Evolutionary conservation across 2,329 filamentous ascomycete species (phyloP).

Genomic region (Juglanconis oblonga): DNA sequence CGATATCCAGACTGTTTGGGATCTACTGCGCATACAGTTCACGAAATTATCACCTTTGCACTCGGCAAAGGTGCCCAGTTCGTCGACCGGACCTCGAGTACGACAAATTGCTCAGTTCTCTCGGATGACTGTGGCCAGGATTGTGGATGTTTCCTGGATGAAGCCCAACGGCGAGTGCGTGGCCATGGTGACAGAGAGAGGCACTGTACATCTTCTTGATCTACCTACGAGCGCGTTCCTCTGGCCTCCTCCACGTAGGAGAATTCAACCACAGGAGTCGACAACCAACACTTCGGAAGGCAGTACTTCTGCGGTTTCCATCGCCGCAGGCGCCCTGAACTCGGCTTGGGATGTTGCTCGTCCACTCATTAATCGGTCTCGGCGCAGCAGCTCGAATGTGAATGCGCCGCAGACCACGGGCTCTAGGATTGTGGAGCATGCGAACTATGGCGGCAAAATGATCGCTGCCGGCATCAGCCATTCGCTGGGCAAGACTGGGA

Average conservation of each 20-base stretch:
- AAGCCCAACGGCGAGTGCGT: constrained; percentile 76
- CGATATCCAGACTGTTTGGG: constrained; percentile 81
- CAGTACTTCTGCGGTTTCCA: constrained; percentile 57
- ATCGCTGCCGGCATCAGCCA: constrained; percentile 72
- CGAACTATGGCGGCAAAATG: constrained; percentile 68
- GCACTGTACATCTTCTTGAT: constrained; percentile 92
- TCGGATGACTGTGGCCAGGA: constrained; percentile 85
- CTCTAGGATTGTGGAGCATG: constrained; percentile 53
- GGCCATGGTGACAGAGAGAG: constrained; percentile 87
- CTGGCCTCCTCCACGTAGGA: constrained; percentile 74
- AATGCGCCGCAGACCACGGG: constrained; percentile 34
- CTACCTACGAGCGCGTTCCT: constrained; percentile 78
- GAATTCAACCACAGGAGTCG: constrained; percentile 41
- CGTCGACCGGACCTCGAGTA: constrained; percentile 58
- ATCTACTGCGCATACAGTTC: constrained; percentile 65
- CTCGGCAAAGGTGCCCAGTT: constrained; percentile 37
- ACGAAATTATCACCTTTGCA: constrained; percentile 61
- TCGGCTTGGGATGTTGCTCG: constrained; percentile 68
- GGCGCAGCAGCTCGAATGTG: constrained; percentile 45
- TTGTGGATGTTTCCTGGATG: constrained; percentile 88
- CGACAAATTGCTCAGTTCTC: constrained; percentile 86
- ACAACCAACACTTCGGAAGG: constrained; percentile 47
- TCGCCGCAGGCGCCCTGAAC: constrained; percentile 68
- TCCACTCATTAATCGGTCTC: constrained; percentile 54
- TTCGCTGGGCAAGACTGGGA: constrained; percentile 71